Base-by-base conservation (phyloP, 176 grass and related monocot species). In the Oryza meyeriana region DNA sequence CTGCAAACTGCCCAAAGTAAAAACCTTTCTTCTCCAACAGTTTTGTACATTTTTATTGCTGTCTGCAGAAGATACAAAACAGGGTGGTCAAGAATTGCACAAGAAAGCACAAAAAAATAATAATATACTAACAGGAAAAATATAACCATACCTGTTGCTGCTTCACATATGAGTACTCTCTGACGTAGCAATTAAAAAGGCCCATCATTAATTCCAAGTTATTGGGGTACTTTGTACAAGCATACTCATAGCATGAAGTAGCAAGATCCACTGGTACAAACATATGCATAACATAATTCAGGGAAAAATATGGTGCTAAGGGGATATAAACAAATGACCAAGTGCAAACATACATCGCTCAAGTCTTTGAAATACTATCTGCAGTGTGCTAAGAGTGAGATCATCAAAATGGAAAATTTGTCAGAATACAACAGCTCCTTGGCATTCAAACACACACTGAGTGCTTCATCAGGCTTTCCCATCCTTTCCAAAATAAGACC, bases 161-260 rank as follows among this genome's bases (percentile, higher is more conserved):
- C 83, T 93, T 98, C 82, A 98, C 93, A 87, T 90, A 98, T 26
- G 90, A 91, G 77, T 90, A 98, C 73, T 98, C 96, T 36, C 93
- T 92, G 65, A 93, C 96, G 40, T 95, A 88, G 83, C 96, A 98
- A 88, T 95, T 98, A 81, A 98, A 98, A 81, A 98, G 92, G 11
- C 96, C 96, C 91, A 95, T 98, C 93, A 98, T 98, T 45, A 98
- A 85, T 78, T 98, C 96, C 86, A 93, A 89, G 80, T 98, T 95
- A 79, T 88, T 95, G 33, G 89, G 85, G 73, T 90, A 93, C 84
- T 98, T 98, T 33, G 61, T 85, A 93, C 87, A 98, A 75, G 91
- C 93, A 36, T 95, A 90, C 76, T 95, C 96, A 83, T 98, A 98
- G 76, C 93, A 98, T n/a, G 93, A 98, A 82, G 90, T 98, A 75